Percentiles rank a stretch among this genome's conserved stretches.
phyloP scores from a whole-genome alignment of 179 eudicot genomes.

The Carnegiea gigantea region DNA sequence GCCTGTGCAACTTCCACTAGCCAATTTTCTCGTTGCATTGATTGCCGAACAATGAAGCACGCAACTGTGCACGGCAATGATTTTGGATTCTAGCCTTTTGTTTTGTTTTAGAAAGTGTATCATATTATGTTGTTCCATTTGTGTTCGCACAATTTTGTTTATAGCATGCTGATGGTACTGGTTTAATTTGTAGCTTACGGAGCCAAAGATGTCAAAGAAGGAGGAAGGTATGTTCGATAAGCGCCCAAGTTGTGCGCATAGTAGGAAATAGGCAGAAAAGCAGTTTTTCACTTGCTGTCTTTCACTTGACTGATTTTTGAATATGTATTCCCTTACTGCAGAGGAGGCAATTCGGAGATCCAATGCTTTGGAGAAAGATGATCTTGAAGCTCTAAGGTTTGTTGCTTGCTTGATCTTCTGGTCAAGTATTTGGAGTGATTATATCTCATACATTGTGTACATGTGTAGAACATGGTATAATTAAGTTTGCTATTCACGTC shows the following conservation, averaged over 20 bases:
- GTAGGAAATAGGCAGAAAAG: not conserved
- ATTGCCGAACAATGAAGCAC: not conserved
- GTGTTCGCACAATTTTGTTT: not conserved
- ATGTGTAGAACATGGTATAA: not conserved
- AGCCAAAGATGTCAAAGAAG: slow-evolving; percentile 62
- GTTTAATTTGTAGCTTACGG: slow-evolving; percentile 56
- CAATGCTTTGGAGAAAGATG: slow-evolving; percentile 76
- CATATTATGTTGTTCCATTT: not conserved
- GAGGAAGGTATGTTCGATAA: slow-evolving; percentile 65
- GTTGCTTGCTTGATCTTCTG: slow-evolving; percentile 19
- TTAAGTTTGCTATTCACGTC: not conserved
- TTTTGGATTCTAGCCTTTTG: not conserved
- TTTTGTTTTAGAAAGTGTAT: not conserved
- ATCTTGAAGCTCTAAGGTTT: slow-evolving; percentile 64
- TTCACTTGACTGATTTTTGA: slow-evolving; percentile 1
- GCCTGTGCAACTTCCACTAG: not conserved
- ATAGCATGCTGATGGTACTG: slow-evolving; percentile 9
- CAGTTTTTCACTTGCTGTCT: no score
- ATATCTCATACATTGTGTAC: not conserved
- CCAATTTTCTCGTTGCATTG: not conserved
- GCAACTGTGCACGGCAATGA: not conserved
- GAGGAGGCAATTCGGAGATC: slow-evolving; percentile 89
- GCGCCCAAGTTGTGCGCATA: not conserved
- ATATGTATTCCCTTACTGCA: slow-evolving; percentile 31
- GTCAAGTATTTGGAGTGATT: not conserved